These are phyloP conservation scores for Comarum palustre DNA, from an alignment of 306 rosid genomes.

Conservation along the genomic window DNA sequence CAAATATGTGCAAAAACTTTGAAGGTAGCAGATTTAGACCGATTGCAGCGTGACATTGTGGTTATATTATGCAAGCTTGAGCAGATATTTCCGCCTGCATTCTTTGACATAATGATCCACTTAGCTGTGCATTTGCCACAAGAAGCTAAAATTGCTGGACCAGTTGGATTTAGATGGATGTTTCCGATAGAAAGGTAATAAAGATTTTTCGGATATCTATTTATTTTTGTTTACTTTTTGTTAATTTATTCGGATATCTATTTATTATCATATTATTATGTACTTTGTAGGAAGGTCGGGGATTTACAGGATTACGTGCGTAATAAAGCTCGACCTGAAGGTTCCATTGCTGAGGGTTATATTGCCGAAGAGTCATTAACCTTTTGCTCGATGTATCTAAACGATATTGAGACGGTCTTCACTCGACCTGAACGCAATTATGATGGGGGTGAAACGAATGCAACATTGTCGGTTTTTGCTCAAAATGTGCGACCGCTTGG, in stretches of 20 bases:
- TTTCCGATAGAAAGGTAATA: not conserved
- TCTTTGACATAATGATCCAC: constrained; percentile 16
- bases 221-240: too few relatives aligned
- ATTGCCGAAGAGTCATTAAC: not conserved
- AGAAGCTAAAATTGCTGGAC: not conserved
- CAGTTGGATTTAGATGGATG: not conserved
- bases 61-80: not conserved
- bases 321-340: not conserved
- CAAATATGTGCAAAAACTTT: not conserved
- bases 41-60: not conserved
- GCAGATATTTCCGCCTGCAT: not conserved
- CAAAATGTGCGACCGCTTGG: not conserved
- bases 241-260: too few relatives aligned
- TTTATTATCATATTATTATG: too few relatives aligned
- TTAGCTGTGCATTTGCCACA: constrained; percentile 5
- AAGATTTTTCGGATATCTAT: too few relatives aligned
- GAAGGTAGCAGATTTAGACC: not conserved
- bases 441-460: not conserved
- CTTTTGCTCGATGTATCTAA: not conserved
- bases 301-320: not conserved
- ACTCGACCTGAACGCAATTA: not conserved
- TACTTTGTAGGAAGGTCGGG: not conserved
- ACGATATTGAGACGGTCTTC: not conserved
- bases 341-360: constrained; percentile 12
- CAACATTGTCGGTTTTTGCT: not conserved